Base-by-base conservation (phyloP, 768 basidiomycete genomes). In the Phylloporus sp. region DNA sequence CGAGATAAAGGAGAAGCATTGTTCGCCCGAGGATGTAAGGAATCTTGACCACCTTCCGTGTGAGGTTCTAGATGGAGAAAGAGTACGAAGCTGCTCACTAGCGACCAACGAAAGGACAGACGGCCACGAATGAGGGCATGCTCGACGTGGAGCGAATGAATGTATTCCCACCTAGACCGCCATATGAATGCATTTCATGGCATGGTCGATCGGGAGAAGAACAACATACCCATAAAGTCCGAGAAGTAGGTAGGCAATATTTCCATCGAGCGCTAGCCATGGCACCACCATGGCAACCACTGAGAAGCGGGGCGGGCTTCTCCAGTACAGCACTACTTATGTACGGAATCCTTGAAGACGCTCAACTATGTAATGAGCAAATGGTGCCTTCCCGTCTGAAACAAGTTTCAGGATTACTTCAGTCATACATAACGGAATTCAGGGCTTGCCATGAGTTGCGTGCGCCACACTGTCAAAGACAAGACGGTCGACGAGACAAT, bases 171-270 rank as follows among this genome's bases (percentile, higher is more conserved):
- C 8, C 65, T 66, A 38, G 1, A 26, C n/a, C 31, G 5, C 10
- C 13, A 32, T n/a, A n/a, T n/a, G n/a, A n/a, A n/a, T n/a, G n/a
- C n/a, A n/a, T n/a, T n/a, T n/a, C n/a, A n/a, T n/a, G n/a, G n/a
- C n/a, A n/a, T n/a, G n/a, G n/a, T n/a, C n/a, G n/a, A n/a, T n/a
- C n/a, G n/a, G n/a, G 10, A 32, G 31, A 13, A 32, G 31, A 32
- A 32, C 31, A 24, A 24, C n/a, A 20, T 49, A 66, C 65, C 58
- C 66, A 32, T 53, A 66, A 9, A 60, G 16, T 1, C 65, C 65
- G 6, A 62, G 43, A 1, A 54, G 10, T 2, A 67, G 16, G 23
- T 44, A 58, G 22, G n/a, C 6, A 16, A 53, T 12, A 26, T 65
- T 11, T 8, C 2, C 27, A 4, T 27, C 22, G 7, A 52, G 7